A percentile compares a stretch with the other conserved stretches of the same genome.
These are phyloP conservation scores for Gautieria morchelliformis DNA, from an alignment of 768 basidiomycete genomes.

Conservation along the genomic window DNA sequence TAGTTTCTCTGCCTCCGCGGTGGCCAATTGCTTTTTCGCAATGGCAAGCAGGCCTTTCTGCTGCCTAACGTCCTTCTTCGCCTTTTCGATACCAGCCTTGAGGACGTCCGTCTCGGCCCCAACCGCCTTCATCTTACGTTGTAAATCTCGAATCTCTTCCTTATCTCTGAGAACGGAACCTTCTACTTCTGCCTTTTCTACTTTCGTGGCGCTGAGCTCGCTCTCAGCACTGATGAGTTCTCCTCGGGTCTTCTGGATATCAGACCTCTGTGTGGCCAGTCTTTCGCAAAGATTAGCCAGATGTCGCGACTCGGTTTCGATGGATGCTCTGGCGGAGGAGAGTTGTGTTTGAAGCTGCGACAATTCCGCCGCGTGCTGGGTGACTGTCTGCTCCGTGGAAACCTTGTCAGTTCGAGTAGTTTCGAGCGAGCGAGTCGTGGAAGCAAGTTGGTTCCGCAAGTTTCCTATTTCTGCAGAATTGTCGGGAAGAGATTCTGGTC, in stretches of 20 bases:
- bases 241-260: slow-evolving; percentile 61
- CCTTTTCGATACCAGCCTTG: slow-evolving; percentile 74
- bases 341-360: slow-evolving; percentile 77
- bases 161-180: slow-evolving; percentile 82
- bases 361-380: slow-evolving; percentile 64
- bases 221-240: slow-evolving; percentile 87
- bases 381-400: slow-evolving; percentile 52
- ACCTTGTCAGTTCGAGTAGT: slow-evolving; percentile 56
- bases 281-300: slow-evolving; percentile 63
- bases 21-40: slow-evolving; percentile 84
- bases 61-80: slow-evolving; percentile 89
- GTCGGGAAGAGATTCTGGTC: slow-evolving; percentile 51
- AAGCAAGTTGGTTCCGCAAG: slow-evolving; percentile 72
- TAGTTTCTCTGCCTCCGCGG: slow-evolving; percentile 69
- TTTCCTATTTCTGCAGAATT: slow-evolving; percentile 84
- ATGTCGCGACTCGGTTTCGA: slow-evolving; percentile 73
- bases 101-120: slow-evolving; percentile 60
- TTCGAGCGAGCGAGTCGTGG: slow-evolving; percentile 65
- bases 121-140: slow-evolving; percentile 75
- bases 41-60: slow-evolving; percentile 94
- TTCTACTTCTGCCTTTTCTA: slow-evolving; percentile 90
- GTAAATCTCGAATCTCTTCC: slow-evolving; percentile 83
- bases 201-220: slow-evolving; percentile 77
- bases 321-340: slow-evolving; percentile 71
- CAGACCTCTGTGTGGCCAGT: slow-evolving; percentile 51